Conservation (phyloP, 2,329 filamentous ascomycete species). For the Decorospora gaudefroyi region DNA sequence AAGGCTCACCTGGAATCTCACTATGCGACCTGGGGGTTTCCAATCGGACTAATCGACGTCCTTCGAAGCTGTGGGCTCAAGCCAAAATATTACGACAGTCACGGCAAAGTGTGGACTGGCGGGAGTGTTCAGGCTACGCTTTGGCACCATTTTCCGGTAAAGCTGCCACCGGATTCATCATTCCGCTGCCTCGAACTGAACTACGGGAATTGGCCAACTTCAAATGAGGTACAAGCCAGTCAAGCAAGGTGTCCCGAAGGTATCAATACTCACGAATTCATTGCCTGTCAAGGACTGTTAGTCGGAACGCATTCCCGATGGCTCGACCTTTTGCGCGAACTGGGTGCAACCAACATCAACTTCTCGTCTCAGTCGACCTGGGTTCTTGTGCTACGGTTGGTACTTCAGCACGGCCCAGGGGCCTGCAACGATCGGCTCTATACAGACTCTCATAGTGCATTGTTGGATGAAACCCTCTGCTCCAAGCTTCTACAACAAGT, state of each 20-base stretch:
- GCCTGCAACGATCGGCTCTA: slow-evolving; percentile 29
- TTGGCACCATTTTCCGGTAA: slow-evolving; percentile 52
- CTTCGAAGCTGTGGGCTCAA: slow-evolving; percentile 54
- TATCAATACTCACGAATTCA: slow-evolving; percentile 58
- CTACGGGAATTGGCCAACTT: slow-evolving; percentile 51
- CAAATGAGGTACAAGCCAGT: slow-evolving; percentile 59
- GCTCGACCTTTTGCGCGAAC: slow-evolving; percentile 55
- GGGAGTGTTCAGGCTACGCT: slow-evolving; percentile 47
- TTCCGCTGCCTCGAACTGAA: slow-evolving; percentile 17
- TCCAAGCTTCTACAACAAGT: slow-evolving; percentile 55
- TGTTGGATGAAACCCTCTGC: slow-evolving; percentile 59
- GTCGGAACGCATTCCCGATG: slow-evolving; percentile 55
- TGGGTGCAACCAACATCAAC: slow-evolving; percentile 62
- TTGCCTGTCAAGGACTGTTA: slow-evolving; percentile 56
- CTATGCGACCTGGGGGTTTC: slow-evolving; percentile 51
- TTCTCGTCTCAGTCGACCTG: slow-evolving; percentile 61
- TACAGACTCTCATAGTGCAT: slow-evolving; percentile 56
- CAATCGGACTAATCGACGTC: slow-evolving; percentile 50
- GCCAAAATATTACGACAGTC: slow-evolving; percentile 56
- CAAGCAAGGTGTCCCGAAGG: slow-evolving; percentile 55
- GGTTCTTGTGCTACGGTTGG: slow-evolving; percentile 57
- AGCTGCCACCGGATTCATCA: slow-evolving; percentile 47
- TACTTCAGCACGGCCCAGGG: slow-evolving; percentile 61
- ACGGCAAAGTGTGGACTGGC: slow-evolving; percentile 48
- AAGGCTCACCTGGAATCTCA: slow-evolving; percentile 58